Percentiles rank a stretch among this genome's conserved stretches.
phyloP scores from a whole-genome alignment of 176 grass and related monocot species.

The Eragrostis nindensis region DNA sequence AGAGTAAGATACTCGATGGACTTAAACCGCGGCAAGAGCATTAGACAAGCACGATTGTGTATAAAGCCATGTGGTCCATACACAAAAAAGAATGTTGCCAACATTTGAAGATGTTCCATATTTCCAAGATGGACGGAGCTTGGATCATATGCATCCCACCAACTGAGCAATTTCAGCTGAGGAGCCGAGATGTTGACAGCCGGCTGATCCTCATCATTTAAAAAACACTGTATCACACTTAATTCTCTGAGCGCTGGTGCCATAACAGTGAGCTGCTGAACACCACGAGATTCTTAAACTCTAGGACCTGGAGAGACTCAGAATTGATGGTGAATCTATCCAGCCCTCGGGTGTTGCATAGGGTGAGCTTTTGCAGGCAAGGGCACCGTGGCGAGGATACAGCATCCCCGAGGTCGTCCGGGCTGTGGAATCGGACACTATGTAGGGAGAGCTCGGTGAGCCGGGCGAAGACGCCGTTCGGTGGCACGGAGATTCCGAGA shows the following conservation, averaged over 20 bases:
- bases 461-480: not conserved
- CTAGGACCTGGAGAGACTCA: not conserved
- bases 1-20: too few species aligned
- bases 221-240: not conserved
- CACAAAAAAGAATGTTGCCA: too few species aligned
- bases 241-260: not conserved
- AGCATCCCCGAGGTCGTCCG: not conserved
- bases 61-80: too few species aligned
- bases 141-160: too few species aligned
- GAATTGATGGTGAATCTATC: slow-evolving; percentile 10
- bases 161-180: too few species aligned
- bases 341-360: not conserved
- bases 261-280: slow-evolving; percentile 17
- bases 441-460: not conserved
- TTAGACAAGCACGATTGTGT: too few species aligned
- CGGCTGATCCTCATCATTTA: not conserved
- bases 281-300: not conserved
- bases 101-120: too few species aligned
- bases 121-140: too few species aligned
- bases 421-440: not conserved
- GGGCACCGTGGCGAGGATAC: slow-evolving; percentile 7
- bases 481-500: not conserved
- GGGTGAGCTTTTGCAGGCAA: not conserved
- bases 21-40: too few species aligned
- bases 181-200: not conserved